Percentiles rank a stretch among this genome's conserved stretches.
Evolutionary conservation across 495 filamentous ascomycete species (phyloP).

Genomic region (Aspergillus heteromorphus): DNA sequence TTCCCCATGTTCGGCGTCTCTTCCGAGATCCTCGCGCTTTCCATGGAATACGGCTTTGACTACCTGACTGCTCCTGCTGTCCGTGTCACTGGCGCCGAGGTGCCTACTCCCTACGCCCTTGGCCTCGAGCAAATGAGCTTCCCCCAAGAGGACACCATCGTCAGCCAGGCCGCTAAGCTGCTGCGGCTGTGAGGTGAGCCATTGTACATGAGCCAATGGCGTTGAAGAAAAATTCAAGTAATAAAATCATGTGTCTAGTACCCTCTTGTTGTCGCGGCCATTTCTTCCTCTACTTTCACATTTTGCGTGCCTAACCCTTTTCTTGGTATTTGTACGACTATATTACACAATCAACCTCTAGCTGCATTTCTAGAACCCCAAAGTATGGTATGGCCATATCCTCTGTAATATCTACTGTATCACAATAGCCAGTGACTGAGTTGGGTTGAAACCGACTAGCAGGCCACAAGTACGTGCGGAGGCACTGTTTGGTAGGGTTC

Average conservation of each 20-base stretch:
- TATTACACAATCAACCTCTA: constrained; percentile 20
- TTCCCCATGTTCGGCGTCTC: constrained; percentile 92
- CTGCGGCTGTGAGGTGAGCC: constrained; percentile 57
- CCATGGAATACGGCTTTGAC: constrained; percentile 98
- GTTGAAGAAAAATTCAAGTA: constrained; percentile 17
- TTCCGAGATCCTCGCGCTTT: constrained; percentile 85
- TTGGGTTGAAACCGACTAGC: not conserved
- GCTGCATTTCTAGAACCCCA: constrained; percentile 8
- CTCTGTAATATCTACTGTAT: not conserved
- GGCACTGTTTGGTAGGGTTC: not conserved
- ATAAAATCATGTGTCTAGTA: constrained; percentile 34
- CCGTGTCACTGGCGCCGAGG: constrained; percentile 91
- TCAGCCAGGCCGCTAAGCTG: constrained; percentile 75
- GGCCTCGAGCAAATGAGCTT: constrained; percentile 88
- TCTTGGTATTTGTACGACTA: constrained; percentile 39
- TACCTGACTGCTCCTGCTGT: constrained; percentile 91
- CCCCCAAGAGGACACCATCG: constrained; percentile 80
- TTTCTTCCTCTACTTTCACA: constrained; percentile 20
- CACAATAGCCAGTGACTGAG: not conserved
- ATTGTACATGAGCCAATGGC: constrained; percentile 8
- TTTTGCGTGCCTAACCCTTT: constrained; percentile 17
- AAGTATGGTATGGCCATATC: constrained; percentile 1
- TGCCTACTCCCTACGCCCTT: constrained; percentile 87
- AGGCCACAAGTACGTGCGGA: not conserved
- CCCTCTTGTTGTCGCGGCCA: constrained; percentile 16